Conservation (phyloP, 139 green algal species). For the Chlamydomonas schloesseri region DNA sequence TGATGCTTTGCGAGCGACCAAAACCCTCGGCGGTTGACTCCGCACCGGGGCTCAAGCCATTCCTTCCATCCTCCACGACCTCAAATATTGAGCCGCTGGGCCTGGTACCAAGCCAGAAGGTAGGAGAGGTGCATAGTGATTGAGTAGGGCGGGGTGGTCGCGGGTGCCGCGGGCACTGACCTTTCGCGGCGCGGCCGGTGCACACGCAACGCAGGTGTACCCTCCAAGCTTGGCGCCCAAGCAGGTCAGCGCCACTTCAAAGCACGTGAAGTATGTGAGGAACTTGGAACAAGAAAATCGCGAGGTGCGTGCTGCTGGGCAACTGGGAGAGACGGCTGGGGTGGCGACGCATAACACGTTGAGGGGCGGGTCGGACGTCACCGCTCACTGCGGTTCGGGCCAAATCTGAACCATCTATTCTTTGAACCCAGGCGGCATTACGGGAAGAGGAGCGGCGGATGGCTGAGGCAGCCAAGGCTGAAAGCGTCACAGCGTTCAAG, state of each 20-base stretch:
- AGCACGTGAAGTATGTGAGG: not conserved
- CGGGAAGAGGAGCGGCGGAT: conserved; percentile 18
- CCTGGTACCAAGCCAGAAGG: conserved; percentile 10
- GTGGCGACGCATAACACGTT: too few relatives aligned
- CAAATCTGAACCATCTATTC: too few relatives aligned
- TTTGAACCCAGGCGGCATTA: not conserved
- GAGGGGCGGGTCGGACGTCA: too few relatives aligned
- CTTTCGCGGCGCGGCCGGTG: too few relatives aligned
- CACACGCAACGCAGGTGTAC: not conserved
- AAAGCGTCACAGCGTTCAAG: conserved; percentile 1
- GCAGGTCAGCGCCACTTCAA: not conserved
- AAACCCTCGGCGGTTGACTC: not conserved
- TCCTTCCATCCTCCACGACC: conserved; percentile 6
- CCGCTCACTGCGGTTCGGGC: too few relatives aligned
- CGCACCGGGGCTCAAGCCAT: not conserved
- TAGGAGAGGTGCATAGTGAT: not conserved
- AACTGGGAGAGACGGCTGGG: too few relatives aligned
- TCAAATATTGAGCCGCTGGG: conserved; percentile 3
- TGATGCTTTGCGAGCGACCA: conserved; percentile 30
- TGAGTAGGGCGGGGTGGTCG: not conserved
- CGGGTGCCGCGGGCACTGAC: too few relatives aligned
- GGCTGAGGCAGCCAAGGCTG: conserved; percentile 1
- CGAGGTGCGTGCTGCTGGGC: too few relatives aligned
- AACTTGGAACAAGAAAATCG: conserved; percentile 28
- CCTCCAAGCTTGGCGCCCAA: conserved; percentile 26